Conservation (phyloP, 805 yeast genomes). For the Kluyveromyces dobzhanskii region DNA sequence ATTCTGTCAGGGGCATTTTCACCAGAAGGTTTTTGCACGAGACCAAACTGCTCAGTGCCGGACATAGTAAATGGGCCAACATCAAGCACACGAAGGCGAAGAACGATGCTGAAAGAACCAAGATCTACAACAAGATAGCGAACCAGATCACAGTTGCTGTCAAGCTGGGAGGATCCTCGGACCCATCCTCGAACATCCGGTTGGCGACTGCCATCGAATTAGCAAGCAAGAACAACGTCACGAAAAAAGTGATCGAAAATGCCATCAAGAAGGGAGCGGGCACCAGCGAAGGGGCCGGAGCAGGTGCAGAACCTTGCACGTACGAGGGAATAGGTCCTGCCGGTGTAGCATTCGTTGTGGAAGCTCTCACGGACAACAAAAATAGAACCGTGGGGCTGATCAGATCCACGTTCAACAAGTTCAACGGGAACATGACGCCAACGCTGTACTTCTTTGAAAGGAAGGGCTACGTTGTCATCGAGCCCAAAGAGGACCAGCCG, state of each 20-base stretch:
- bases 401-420: slow-evolving; percentile 64
- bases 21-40: background rate
- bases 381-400: slow-evolving; percentile 71
- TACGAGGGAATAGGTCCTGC: slow-evolving; percentile 94
- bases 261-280: slow-evolving; percentile 85
- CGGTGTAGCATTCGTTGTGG: slow-evolving; percentile 78
- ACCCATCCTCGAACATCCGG: slow-evolving; percentile 49
- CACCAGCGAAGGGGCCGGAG: slow-evolving; percentile 35
- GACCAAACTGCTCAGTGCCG: slow-evolving; percentile 29
- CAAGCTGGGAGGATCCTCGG: slow-evolving; percentile 48
- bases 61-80: slow-evolving; percentile 94
- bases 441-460: slow-evolving; percentile 69
- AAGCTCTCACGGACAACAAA: slow-evolving; percentile 84
- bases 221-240: slow-evolving; percentile 66
- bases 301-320: slow-evolving; percentile 44
- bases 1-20: background rate
- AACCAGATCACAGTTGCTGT: slow-evolving; percentile 69
- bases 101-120: slow-evolving; percentile 73
- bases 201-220: slow-evolving; percentile 66
- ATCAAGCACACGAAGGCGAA: slow-evolving; percentile 92
- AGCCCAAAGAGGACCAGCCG: slow-evolving; percentile 26
- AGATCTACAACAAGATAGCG: slow-evolving; percentile 62
- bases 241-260: slow-evolving; percentile 77
- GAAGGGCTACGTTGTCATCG: slow-evolving; percentile 62
- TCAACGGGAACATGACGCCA: slow-evolving; percentile 65